Percentiles rank a stretch among this genome's conserved stretches.
Conservation (phyloP, 2,329 filamentous ascomycete species). For the Plenodomus lindquistii region DNA sequence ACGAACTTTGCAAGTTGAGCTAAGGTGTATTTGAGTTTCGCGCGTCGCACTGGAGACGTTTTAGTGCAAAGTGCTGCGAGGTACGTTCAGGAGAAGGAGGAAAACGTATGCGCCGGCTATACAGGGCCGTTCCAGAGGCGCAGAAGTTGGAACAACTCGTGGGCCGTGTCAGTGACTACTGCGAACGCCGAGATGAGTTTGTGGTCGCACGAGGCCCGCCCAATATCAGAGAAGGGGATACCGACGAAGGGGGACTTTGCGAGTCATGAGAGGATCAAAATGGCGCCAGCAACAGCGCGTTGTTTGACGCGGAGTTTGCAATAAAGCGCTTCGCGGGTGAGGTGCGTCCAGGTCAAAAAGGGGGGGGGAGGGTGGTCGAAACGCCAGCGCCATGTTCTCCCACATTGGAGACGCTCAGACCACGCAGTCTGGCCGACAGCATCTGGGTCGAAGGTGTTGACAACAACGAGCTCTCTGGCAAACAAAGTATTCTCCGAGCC, state of each 20-base stretch:
- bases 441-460: neutral
- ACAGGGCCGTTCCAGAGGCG: slow-evolving; percentile 34
- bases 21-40: slow-evolving; percentile 30
- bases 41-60: slow-evolving; percentile 31
- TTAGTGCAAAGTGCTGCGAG: slow-evolving; percentile 38
- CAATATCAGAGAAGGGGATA: slow-evolving; percentile 24
- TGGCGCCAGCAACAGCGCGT: slow-evolving; percentile 12
- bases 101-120: slow-evolving; percentile 26
- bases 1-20: slow-evolving; percentile 28
- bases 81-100: slow-evolving; percentile 28
- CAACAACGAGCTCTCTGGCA: neutral
- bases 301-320: slow-evolving; percentile 17
- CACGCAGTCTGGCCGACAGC: slow-evolving; percentile 4
- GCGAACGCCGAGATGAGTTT: slow-evolving; percentile 26
- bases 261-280: slow-evolving; percentile 20
- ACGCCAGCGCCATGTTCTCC: slow-evolving; percentile 16
- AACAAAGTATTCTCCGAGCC: slow-evolving; percentile 19
- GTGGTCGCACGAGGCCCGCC: slow-evolving; percentile 28
- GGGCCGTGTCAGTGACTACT: slow-evolving; percentile 30
- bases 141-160: slow-evolving; percentile 34
- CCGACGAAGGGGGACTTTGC: slow-evolving; percentile 21
- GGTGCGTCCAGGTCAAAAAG: slow-evolving; percentile 17
- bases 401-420: slow-evolving; percentile 13
- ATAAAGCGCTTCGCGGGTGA: slow-evolving; percentile 23
- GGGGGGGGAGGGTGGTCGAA: slow-evolving; percentile 29